Percentiles rank a stretch among this genome's conserved stretches.
Evolutionary conservation across 441 rosid species (phyloP).

Genomic region (Croton laevigatus): DNA sequence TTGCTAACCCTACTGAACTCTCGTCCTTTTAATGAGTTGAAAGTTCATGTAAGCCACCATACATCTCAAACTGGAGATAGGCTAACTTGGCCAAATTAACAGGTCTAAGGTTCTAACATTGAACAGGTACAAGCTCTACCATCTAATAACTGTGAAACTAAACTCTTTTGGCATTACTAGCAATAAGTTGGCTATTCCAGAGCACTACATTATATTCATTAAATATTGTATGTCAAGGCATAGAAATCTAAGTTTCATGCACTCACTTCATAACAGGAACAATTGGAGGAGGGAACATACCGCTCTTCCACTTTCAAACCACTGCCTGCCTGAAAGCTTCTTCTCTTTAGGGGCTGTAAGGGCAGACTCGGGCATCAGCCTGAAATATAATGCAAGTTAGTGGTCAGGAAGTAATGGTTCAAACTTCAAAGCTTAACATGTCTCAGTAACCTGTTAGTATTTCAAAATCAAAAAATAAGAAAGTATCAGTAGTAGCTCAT

Average conservation of each 20-base stretch:
- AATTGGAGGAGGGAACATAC: conserved; percentile 22
- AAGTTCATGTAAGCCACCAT: neutral
- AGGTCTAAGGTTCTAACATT: neutral
- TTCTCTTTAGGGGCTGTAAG: conserved; percentile 75
- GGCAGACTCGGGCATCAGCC: conserved; percentile 95
- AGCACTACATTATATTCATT: neutral
- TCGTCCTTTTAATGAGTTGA: neutral
- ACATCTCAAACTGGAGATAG: neutral
- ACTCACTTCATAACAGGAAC: neutral
- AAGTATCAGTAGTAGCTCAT: neutral
- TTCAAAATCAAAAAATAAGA: neutral
- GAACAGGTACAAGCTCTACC: neutral
- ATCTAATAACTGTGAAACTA: neutral
- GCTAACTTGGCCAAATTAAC: neutral
- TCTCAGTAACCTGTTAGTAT: neutral
- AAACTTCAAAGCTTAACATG: neutral
- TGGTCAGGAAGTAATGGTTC: neutral
- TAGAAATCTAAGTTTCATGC: conserved; percentile 10
- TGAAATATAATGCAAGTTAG: conserved; percentile 26
- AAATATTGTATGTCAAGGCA: neutral
- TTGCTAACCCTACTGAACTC: neutral
- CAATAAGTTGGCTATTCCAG: neutral
- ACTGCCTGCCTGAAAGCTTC: conserved; percentile 88
- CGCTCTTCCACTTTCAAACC: conserved; percentile 93
- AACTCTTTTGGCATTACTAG: neutral